A percentile compares a stretch with the other conserved stretches of the same genome.
Conservation (phyloP, 129 eudicot genomes). For the Erigeron canadensis region DNA sequence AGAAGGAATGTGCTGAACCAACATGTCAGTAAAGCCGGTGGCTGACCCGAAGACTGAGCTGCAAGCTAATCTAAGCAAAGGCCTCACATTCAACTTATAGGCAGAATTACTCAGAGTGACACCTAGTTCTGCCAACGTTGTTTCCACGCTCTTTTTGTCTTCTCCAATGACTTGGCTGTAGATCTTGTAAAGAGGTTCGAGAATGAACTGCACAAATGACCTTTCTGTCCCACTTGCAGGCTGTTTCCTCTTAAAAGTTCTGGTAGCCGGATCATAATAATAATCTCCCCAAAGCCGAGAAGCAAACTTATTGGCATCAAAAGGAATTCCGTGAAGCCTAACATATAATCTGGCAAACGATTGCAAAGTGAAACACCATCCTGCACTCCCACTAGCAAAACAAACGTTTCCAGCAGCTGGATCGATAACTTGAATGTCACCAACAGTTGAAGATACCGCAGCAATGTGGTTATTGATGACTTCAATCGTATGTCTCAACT, state of each 20-base stretch:
- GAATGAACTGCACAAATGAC: slow-evolving; percentile 87
- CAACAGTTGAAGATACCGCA: slow-evolving; percentile 90
- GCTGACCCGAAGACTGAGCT: slow-evolving; percentile 96
- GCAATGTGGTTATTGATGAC: slow-evolving; percentile 77
- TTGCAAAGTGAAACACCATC: slow-evolving; percentile 95
- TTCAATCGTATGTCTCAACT: slow-evolving; percentile 81
- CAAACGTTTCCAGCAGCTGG: slow-evolving; percentile 84
- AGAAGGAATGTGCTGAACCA: slow-evolving; percentile 90
- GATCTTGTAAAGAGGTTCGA: slow-evolving; percentile 87
- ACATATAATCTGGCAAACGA: slow-evolving; percentile 91
- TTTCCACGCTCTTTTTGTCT: slow-evolving; percentile 95
- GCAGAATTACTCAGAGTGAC: slow-evolving; percentile 84
- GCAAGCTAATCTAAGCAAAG: slow-evolving; percentile 92
- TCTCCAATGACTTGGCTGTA: slow-evolving; percentile 99
- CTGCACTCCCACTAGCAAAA: slow-evolving; percentile 95
- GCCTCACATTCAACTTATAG: slow-evolving; percentile 82
- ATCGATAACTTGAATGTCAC: slow-evolving; percentile 69
- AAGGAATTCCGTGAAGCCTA: slow-evolving; percentile 79
- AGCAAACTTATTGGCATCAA: slow-evolving; percentile 85
- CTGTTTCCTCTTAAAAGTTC: slow-evolving; percentile 68
- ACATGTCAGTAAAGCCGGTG: slow-evolving; percentile 96
- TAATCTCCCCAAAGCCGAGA: slow-evolving; percentile 93
- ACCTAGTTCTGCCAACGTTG: slow-evolving; percentile 88
- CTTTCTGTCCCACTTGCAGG: slow-evolving; percentile 81
- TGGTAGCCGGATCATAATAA: slow-evolving; percentile 68